Percentiles rank a stretch among this genome's conserved stretches.
phyloP scores from a whole-genome alignment of 2,329 filamentous ascomycete genomes.

The Exutisphaerella laricina region DNA sequence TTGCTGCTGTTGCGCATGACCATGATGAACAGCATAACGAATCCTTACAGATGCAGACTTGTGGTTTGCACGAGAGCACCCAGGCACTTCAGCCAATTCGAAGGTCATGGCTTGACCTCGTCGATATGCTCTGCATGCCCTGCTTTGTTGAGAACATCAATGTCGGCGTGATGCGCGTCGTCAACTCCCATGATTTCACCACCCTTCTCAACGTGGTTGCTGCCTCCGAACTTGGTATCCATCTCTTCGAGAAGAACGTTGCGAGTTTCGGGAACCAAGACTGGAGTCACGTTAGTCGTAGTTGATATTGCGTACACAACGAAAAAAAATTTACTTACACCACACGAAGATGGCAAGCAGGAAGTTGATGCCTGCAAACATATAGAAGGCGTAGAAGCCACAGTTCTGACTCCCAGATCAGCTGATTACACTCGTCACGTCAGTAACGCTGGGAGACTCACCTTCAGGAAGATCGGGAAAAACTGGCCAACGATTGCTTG shows the following conservation, averaged over 20 bases:
- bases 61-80: too few species aligned
- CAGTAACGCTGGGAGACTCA: neutral
- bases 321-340: conserved; percentile 32
- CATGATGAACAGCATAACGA: too few species aligned
- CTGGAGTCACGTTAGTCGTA: conserved; percentile 29
- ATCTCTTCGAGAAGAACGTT: conserved; percentile 51
- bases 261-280: conserved; percentile 40
- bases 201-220: conserved; percentile 52
- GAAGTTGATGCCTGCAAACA: conserved; percentile 47
- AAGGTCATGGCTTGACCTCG: conserved; percentile 3
- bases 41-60: too few species aligned
- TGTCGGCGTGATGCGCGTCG: conserved; percentile 31
- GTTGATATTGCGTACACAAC: conserved; percentile 33
- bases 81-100: too few species aligned
- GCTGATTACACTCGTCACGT: neutral
- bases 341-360: conserved; percentile 37
- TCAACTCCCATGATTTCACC: conserved; percentile 41
- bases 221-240: conserved; percentile 52
- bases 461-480: conserved; percentile 59
- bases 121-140: conserved; percentile 18
- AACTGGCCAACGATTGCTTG: conserved; percentile 65
- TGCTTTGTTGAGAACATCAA: conserved; percentile 10
- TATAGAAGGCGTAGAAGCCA: conserved; percentile 52
- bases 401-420: conserved; percentile 38
- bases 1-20: too few species aligned